phyloP scores from a whole-genome alignment of 2,329 filamentous ascomycete genomes.

The Endocalyx cinctus region DNA sequence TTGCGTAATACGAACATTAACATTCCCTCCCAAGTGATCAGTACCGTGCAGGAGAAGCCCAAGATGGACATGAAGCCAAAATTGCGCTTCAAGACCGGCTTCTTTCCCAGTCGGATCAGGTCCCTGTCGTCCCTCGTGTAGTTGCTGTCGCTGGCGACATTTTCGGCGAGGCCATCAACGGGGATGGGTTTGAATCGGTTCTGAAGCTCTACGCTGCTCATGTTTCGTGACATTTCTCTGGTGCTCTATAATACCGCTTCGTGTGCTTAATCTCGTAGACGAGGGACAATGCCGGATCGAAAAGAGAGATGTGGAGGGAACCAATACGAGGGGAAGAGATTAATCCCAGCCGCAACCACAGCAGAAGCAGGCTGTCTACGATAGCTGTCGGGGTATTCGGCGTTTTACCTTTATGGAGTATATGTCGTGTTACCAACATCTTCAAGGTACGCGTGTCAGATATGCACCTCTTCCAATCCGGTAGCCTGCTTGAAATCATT shows the following conservation, averaged over 20 bases:
- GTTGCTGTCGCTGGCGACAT: background rate
- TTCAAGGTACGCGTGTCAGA: no score
- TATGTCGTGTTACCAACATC: no score
- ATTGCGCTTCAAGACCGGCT: constrained; percentile 7
- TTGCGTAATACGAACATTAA: constrained; percentile 9
- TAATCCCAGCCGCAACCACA: no score
- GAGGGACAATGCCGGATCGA: background rate
- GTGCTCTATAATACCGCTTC: background rate
- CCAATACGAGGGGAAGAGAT: no score
- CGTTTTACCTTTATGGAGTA: no score
- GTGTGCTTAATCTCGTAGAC: background rate
- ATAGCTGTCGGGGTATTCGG: no score
- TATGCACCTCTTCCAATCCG: no score
- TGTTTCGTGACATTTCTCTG: background rate
- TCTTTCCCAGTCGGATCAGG: constrained; percentile 8
- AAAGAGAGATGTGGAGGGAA: background rate
- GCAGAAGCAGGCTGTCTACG: no score
- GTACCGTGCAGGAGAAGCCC: constrained; percentile 8
- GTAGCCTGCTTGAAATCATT: no score
- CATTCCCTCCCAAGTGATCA: constrained; percentile 10
- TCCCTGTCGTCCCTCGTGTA: constrained; percentile 6
- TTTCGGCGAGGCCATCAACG: background rate
- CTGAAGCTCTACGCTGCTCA: background rate
- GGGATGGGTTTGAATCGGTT: background rate
- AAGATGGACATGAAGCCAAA: constrained; percentile 11